Percentiles rank a stretch among this genome's conserved stretches.
phyloP scores from a whole-genome alignment of 192 early-diverging fungal genomes.

The Entrophospora sp. region DNA sequence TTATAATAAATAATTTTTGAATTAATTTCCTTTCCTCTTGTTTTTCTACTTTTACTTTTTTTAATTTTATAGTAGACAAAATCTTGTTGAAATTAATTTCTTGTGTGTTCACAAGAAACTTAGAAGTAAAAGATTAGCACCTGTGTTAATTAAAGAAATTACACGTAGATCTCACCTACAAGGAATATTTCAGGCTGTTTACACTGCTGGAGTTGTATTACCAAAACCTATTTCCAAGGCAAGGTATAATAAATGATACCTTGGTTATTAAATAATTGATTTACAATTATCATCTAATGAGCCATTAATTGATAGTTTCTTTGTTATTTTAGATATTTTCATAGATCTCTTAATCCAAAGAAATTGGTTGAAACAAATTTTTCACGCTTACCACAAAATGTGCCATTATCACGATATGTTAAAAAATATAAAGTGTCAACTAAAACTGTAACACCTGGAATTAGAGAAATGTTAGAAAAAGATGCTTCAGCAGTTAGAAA shows the following conservation, averaged over 20 bases:
- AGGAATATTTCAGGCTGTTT: slow-evolving; percentile 96
- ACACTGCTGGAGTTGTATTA: slow-evolving; percentile 86
- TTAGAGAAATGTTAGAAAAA: slow-evolving; percentile 68
- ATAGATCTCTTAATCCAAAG: slow-evolving; percentile 87
- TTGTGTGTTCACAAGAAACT: slow-evolving; percentile 95
- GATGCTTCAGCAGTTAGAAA: slow-evolving; percentile 69
- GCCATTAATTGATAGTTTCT: too few relatives aligned
- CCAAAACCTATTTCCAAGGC: slow-evolving; percentile 82
- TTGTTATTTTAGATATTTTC: slow-evolving; percentile 85
- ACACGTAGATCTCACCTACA: slow-evolving; percentile 85
- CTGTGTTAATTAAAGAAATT: slow-evolving; percentile 95
- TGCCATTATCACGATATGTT: slow-evolving; percentile 63
- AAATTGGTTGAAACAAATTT: slow-evolving; percentile 93
- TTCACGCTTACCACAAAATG: slow-evolving; percentile 65
- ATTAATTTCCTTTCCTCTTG: background rate
- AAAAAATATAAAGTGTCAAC: slow-evolving; percentile 63
- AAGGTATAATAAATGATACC: slow-evolving; percentile 24
- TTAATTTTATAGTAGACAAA: slow-evolving; percentile 31
- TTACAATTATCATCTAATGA: too few relatives aligned
- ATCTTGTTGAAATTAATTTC: slow-evolving; percentile 96
- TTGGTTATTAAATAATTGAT: background rate
- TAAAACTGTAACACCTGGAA: slow-evolving; percentile 53
- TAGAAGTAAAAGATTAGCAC: slow-evolving; percentile 87
- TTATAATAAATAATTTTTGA: background rate
- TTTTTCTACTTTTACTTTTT: background rate